Evolutionary conservation across 345 rosid genomes (phyloP).

Genomic region (Pelargonium nanum): DNA sequence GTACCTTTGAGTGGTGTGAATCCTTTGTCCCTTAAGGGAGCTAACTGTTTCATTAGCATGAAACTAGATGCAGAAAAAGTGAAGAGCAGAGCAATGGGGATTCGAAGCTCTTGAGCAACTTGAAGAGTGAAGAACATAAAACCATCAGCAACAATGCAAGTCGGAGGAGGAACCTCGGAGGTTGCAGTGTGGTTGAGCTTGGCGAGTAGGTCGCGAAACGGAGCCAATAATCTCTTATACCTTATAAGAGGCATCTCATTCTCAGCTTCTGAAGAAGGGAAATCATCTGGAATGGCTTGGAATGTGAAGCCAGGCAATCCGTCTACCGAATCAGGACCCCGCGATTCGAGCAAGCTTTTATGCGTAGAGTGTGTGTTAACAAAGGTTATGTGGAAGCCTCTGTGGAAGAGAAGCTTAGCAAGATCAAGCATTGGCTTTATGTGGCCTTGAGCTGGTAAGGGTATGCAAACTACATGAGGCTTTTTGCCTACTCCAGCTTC

Average conservation of each 20-base stretch:
- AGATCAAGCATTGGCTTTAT: slow-evolving; percentile 10
- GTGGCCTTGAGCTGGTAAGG: slow-evolving; percentile 10
- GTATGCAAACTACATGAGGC: slow-evolving; percentile 7
- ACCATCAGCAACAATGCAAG: slow-evolving; percentile 5
- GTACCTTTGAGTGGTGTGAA: background rate
- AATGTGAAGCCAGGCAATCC: background rate
- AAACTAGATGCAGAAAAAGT: background rate
- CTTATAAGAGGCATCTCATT: background rate
- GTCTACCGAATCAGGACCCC: background rate
- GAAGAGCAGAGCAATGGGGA: slow-evolving; percentile 2
- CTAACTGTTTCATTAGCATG: background rate
- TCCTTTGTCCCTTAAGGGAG: background rate
- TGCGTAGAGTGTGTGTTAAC: slow-evolving; percentile 11
- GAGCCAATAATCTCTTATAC: background rate
- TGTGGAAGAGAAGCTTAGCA: slow-evolving; percentile 11
- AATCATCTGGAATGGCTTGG: background rate
- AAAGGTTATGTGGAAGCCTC: slow-evolving; percentile 11
- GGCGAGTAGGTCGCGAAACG: slow-evolving; percentile 1
- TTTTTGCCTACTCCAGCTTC: no score
- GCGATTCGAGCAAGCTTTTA: background rate
- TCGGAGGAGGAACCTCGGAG: background rate
- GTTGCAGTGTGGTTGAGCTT: background rate
- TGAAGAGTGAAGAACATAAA: background rate
- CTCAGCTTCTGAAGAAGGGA: background rate
- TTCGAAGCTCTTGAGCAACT: slow-evolving; percentile 2